phyloP scores from a whole-genome alignment of 306 rosid genomes.

The Fragaria vesca region DNA sequence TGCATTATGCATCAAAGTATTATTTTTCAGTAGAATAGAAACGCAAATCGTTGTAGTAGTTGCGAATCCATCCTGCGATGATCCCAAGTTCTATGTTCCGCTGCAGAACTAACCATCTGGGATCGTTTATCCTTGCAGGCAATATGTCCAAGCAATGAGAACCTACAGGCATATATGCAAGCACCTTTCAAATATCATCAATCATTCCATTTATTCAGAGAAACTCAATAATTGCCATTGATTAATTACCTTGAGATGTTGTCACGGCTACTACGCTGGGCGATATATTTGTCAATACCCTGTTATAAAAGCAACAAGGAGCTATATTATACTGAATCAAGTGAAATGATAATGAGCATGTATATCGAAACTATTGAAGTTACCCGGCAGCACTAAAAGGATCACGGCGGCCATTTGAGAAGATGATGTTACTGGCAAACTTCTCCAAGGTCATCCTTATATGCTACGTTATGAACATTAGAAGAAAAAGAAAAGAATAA shows the following conservation, averaged over 20 bases:
- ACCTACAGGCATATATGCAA: not conserved
- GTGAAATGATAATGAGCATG: not conserved
- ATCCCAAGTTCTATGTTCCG: slow-evolving; percentile 3
- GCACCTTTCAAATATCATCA: not conserved
- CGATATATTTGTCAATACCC: slow-evolving; percentile 1
- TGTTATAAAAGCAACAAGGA: not conserved
- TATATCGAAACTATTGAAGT: not conserved
- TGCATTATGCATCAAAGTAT: not conserved
- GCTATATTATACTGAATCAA: not conserved
- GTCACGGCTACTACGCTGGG: not conserved
- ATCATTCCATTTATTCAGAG: not conserved
- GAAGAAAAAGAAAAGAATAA: not conserved
- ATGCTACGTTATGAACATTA: not conserved
- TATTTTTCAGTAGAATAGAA: not conserved
- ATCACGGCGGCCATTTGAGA: slow-evolving; percentile 20
- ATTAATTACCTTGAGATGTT: not conserved
- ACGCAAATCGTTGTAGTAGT: not conserved
- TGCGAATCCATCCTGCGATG: not conserved
- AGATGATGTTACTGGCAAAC: slow-evolving; percentile 21
- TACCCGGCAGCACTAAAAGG: slow-evolving; percentile 19
- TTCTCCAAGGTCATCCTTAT: slow-evolving; percentile 6
- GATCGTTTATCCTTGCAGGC: not conserved
- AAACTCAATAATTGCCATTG: not conserved
- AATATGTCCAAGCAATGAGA: slow-evolving; percentile 7
- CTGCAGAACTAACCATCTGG: not conserved